These are phyloP conservation scores for Lactuca sativa DNA, from an alignment of 129 eudicot species.

Conservation along the genomic window DNA sequence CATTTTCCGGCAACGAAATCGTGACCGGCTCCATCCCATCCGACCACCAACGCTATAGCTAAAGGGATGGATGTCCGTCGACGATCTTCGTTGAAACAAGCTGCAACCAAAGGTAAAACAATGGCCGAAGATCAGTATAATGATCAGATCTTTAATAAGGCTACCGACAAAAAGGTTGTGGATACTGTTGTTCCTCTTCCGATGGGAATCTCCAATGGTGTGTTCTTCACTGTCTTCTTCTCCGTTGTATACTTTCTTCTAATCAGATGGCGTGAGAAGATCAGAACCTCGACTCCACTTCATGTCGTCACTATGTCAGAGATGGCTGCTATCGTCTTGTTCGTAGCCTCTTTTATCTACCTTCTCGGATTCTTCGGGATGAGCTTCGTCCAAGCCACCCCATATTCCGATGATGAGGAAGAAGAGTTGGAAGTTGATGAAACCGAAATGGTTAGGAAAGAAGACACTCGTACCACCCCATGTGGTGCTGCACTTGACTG, in stretches of 20 bases:
- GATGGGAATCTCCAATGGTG: conserved; percentile 22
- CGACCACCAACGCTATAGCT: neutral
- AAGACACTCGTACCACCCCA: conserved; percentile 9
- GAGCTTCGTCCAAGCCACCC: conserved; percentile 13
- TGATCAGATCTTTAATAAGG: neutral
- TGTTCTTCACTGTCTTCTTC: conserved; percentile 27
- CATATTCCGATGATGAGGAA: conserved; percentile 16
- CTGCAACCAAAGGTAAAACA: conserved; percentile 11
- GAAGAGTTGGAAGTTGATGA: conserved; percentile 13
- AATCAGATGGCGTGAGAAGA: conserved; percentile 31
- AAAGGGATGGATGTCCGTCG: conserved; percentile 31
- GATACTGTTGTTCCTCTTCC: conserved; percentile 2
- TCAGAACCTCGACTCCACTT: conserved; percentile 25
- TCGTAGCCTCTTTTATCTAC: conserved; percentile 24
- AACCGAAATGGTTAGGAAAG: conserved; percentile 1
- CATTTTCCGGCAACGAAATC: neutral
- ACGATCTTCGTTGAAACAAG: conserved; percentile 18
- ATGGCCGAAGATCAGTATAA: neutral
- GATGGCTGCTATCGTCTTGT: conserved; percentile 16
- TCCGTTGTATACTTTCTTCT: conserved; percentile 28
- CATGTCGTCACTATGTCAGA: conserved; percentile 24
- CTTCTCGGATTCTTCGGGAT: conserved; percentile 29
- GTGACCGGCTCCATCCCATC: conserved; percentile 30
- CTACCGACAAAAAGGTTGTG: conserved; percentile 15
- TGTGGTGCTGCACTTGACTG: conserved; percentile 21